Percentiles rank a stretch among this genome's conserved stretches.
phyloP scores from a whole-genome alignment of 305 asterid species.

The Petunia hybrid region DNA sequence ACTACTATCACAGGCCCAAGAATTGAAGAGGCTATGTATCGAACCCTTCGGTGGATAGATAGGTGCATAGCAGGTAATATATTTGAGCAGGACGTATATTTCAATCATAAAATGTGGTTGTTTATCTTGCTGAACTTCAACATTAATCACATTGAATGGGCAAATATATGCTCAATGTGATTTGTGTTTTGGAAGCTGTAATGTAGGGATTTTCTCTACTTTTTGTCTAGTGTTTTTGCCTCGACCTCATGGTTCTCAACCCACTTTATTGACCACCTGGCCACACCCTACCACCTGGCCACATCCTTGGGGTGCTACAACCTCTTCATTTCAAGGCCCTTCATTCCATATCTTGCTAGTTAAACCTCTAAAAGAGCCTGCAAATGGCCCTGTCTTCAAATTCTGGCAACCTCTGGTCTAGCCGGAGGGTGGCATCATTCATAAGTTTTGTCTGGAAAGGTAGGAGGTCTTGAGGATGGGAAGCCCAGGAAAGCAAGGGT shows the following conservation, averaged over 20 bases:
- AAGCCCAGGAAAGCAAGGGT: background rate
- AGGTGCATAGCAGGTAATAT: slow-evolving; percentile 89
- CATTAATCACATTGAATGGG: slow-evolving; percentile 1
- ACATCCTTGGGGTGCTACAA: too few species aligned
- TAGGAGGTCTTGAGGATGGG: slow-evolving; percentile 13
- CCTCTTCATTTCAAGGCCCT: background rate
- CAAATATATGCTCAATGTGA: slow-evolving; percentile 1
- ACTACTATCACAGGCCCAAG: slow-evolving; percentile 98
- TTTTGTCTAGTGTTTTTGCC: background rate
- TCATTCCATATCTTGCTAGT: background rate
- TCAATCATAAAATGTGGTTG: background rate
- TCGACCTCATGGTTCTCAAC: too few species aligned
- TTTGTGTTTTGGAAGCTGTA: background rate
- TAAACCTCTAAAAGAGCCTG: background rate
- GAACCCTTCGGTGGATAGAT: slow-evolving; percentile 99
- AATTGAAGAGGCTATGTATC: slow-evolving; percentile 96
- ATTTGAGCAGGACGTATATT: background rate
- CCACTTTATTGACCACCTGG: too few species aligned
- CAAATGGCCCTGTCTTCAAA: background rate
- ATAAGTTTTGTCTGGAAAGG: background rate
- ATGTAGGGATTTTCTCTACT: slow-evolving; percentile 4
- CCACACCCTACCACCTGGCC: too few species aligned
- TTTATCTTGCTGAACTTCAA: slow-evolving; percentile 23
- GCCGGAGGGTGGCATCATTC: background rate
- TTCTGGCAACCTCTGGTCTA: background rate